Base-by-base conservation (phyloP, 2,329 filamentous ascomycete species). In the Penicillium rolfsii region DNA sequence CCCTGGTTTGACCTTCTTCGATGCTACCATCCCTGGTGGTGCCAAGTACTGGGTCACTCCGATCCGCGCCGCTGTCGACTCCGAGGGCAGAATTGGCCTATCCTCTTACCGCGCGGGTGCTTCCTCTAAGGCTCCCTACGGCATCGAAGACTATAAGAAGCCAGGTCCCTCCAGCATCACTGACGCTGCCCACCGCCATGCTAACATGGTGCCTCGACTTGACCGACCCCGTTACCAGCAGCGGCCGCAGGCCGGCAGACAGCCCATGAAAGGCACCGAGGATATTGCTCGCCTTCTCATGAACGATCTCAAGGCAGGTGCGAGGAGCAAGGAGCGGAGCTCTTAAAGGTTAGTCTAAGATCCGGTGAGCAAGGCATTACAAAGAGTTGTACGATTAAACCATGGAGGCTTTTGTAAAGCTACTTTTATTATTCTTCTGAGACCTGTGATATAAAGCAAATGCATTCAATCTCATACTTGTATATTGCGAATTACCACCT, bases 21-120 rank as follows among this genome's bases (percentile, higher is more conserved):
- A 83, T 61, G 72, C 77, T 6, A 75, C 80, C 40, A 71, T 78
- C 5, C 71, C 73, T 1, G 84, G 84, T 49, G 84, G 84, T 57
- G 79, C 78, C 58, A 86, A 85, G 66, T 73, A 85, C 58, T 81
- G 78, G 76, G 81, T 84, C 26, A 77, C 79, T 19, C 81, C 84
- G 1, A 71, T 75, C 46, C 78, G 77, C 43, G 84, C 82, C 24
- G 72, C 69, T 48, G 72, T 84, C 36, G 76, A 81, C 61, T 76
- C 80, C 22, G 69, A 77, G 11, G 81, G 81, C 38, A 75, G 74
- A 40, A 77, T 84, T 59, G 67, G 68, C 4, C 73, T 84, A 50
- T 65, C 70, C 14, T 73, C 72, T 22, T 70, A 69, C 58, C 71
- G 73, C 33, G 74, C 75, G 12, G 73, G 69, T 41, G 64, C 71